These are phyloP conservation scores for Stephanodiscus minutulus DNA, from an alignment of 108 stramenopile genomes.

Conservation along the genomic window DNA sequence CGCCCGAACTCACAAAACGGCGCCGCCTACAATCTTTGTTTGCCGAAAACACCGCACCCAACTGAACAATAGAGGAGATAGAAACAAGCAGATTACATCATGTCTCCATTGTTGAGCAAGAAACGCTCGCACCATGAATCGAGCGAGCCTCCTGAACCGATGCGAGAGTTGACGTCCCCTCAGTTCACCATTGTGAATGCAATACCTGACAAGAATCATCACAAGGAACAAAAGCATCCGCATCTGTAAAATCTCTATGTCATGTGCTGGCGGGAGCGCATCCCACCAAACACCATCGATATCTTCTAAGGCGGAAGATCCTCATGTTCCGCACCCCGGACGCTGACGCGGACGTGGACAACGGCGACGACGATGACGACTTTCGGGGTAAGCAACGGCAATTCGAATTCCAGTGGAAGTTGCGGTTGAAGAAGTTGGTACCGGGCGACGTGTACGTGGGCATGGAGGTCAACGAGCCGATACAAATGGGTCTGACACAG, in stretches of 20 bases:
- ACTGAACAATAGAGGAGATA: no score
- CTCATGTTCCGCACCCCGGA: conserved; percentile 86
- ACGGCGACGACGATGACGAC: conserved; percentile 41
- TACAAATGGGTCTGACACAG: conserved; percentile 86
- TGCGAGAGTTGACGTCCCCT: no score
- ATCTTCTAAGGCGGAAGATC: conserved; percentile 77
- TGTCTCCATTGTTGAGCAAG: no score
- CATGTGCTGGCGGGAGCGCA: conserved; percentile 37
- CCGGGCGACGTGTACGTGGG: conserved; percentile 76
- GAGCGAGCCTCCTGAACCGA: no score
- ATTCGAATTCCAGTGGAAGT: conserved; percentile 93
- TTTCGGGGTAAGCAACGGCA: conserved; percentile 78
- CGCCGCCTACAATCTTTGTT: no score
- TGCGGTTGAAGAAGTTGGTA: conserved; percentile 81
- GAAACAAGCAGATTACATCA: no score
- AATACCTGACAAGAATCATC: conserved; percentile 8
- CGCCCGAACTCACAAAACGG: no score
- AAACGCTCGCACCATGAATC: no score
- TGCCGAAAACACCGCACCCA: no score
- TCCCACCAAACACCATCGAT: conserved; percentile 47
- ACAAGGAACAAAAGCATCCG: no score
- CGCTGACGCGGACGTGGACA: conserved; percentile 54
- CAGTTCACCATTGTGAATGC: neutral
- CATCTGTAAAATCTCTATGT: conserved; percentile 47
- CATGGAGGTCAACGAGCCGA: conserved; percentile 78